Evolutionary conservation across 1,139 yeast genomes (phyloP).

Genomic region (Protomyces pachydermus): DNA sequence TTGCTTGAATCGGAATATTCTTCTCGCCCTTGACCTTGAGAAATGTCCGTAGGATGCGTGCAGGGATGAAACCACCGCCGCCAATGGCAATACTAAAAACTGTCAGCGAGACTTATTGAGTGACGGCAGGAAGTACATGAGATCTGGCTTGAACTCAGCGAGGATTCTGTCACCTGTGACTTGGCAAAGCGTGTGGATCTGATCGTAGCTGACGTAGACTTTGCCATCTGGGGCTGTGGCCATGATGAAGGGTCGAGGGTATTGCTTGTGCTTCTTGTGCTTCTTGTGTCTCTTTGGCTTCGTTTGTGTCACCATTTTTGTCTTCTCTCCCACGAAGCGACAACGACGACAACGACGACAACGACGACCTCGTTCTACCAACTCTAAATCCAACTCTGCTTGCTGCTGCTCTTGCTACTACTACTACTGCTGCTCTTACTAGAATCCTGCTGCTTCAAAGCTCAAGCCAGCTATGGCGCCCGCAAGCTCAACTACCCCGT

Average conservation of each 20-base stretch:
- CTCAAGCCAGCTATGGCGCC: conserved; percentile 6
- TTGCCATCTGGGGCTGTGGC: conserved; percentile 13
- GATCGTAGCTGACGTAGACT: conserved; percentile 76
- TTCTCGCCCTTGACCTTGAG: conserved; percentile 80
- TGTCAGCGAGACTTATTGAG: too few relatives aligned
- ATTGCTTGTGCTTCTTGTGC: not conserved
- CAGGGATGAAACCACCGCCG: conserved; percentile 96
- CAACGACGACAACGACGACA: too few relatives aligned
- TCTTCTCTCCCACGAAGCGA: too few relatives aligned
- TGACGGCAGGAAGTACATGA: conserved; percentile 44
- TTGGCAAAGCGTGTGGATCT: conserved; percentile 89
- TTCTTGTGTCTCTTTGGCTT: too few relatives aligned
- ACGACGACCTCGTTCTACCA: too few relatives aligned
- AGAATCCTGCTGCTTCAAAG: too few relatives aligned
- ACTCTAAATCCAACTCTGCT: too few relatives aligned
- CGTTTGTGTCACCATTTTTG: too few relatives aligned
- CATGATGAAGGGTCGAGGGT: not conserved
- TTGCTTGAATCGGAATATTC: conserved; percentile 89
- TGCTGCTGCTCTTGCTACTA: too few relatives aligned
- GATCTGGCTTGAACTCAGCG: conserved; percentile 55
- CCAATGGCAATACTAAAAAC: conserved; percentile 35
- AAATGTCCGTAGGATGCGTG: conserved; percentile 87
- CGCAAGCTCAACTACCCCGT: conserved; percentile 13
- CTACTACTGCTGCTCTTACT: too few relatives aligned
- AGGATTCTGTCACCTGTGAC: conserved; percentile 63